Base-by-base conservation (phyloP, 768 basidiomycete genomes). In the Artomyces pyxidatus region DNA sequence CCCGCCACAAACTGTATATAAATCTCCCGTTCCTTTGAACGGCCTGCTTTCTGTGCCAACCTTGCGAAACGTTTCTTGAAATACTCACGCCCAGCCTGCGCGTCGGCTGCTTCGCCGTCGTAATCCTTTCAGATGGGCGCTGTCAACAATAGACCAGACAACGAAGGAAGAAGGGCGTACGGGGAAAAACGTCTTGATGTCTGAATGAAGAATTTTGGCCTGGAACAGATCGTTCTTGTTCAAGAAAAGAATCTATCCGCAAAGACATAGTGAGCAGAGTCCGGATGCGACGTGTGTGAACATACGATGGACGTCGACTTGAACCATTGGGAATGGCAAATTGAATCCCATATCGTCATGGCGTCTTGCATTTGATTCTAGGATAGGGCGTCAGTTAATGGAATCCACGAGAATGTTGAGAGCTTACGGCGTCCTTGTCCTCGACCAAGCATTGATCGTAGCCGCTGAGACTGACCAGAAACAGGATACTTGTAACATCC, bases 321-420 rank as follows among this genome's bases (percentile, higher is more conserved):
- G 70, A 96, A 96, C 92, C 92, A 96, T 56, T 94, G 91, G 9
- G 91, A 94, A 64, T 96, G 91, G 68, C 91, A 94, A 76, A 97
- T 94, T 37, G 91, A 92, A 58, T 97, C 93, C 85, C 93, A 97
- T 43, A 97, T 90, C n/a, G 90, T 90, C 83, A 97, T 87, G 1
- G 93, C 90, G 55, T 97, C 93, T 71, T 94, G 88, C 92, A 97
- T 95, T 82, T 95, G 93, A 62, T 97, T 97, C 86, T 93, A 59
- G 6, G 26, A 29, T 14, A 35, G 17, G 32, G 22, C 16, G 52
- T 51, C 50, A 45, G 50, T 48, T 17, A 27, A 44, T 28, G 51
- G 47, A 17, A 26, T 23, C 19, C 12, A 23, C 16, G 28, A 42
- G 53, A 40, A 49, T 47, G 47, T 22, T 25, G 21, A 48, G 14